These are phyloP conservation scores for Novakomyces olei DNA, from an alignment of 805 yeast genomes.

Conservation along the genomic window DNA sequence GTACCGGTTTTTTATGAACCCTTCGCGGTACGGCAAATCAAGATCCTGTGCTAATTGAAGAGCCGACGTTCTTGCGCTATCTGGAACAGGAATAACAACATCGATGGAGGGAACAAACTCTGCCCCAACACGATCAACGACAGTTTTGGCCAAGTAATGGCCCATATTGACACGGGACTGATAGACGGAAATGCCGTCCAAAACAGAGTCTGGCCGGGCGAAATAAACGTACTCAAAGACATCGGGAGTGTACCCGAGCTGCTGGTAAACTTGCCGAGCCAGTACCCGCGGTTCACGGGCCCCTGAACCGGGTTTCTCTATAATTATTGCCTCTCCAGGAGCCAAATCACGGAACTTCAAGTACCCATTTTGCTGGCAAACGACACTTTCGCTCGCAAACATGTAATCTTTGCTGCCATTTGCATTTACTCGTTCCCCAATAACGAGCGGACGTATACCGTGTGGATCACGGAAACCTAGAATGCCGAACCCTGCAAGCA, in stretches of 20 bases:
- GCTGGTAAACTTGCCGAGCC: conserved; percentile 64
- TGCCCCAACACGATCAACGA: conserved; percentile 25
- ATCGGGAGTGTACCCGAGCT: conserved; percentile 71
- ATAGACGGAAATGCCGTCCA: conserved; percentile 93
- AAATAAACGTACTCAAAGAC: conserved; percentile 93
- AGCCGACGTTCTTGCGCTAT: conserved; percentile 91
- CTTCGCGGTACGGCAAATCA: conserved; percentile 76
- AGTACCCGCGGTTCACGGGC: neutral
- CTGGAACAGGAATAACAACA: conserved; percentile 95
- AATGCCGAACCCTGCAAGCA: conserved; percentile 80
- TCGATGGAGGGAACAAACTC: conserved; percentile 42
- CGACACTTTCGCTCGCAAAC: conserved; percentile 92
- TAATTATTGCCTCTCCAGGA: conserved; percentile 94
- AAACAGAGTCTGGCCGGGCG: conserved; percentile 89
- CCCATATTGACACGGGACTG: conserved; percentile 90
- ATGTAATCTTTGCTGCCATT: conserved; percentile 76
- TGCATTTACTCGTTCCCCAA: conserved; percentile 53
- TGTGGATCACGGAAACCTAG: conserved; percentile 94
- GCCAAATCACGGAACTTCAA: conserved; percentile 53
- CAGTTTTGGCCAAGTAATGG: conserved; percentile 56
- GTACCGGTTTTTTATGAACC: conserved; percentile 87
- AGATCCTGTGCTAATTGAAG: conserved; percentile 70
- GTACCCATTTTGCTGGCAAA: conserved; percentile 77
- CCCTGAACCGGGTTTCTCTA: conserved; percentile 35
- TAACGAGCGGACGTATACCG: conserved; percentile 78